Evolutionary conservation across 2,329 filamentous ascomycete species (phyloP).

Genomic region (Laburnicola sp.): DNA sequence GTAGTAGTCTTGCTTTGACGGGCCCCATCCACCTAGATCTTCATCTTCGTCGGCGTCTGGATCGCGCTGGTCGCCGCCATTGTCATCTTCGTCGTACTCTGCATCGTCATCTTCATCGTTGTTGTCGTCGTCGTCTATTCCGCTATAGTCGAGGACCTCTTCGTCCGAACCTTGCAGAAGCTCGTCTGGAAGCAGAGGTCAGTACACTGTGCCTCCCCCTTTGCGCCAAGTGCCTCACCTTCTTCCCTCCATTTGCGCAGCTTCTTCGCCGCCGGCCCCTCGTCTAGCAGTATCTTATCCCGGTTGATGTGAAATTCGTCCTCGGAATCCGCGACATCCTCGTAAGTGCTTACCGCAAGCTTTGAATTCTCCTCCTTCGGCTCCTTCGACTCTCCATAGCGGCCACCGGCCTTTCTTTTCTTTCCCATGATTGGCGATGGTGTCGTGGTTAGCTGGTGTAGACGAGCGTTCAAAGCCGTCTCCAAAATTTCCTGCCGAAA

Average conservation of each 20-base stretch:
- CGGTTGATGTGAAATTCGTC: slow-evolving; percentile 89
- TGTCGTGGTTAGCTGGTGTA: slow-evolving; percentile 9
- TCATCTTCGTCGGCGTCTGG: slow-evolving; percentile 58
- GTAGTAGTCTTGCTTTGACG: slow-evolving; percentile 89
- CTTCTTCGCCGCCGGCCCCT: slow-evolving; percentile 77
- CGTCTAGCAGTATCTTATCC: slow-evolving; percentile 84
- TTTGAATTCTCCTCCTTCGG: slow-evolving; percentile 53
- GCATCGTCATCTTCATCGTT: slow-evolving; percentile 49
- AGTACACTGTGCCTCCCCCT: background rate
- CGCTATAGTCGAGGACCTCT: slow-evolving; percentile 61
- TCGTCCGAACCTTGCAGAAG: slow-evolving; percentile 64
- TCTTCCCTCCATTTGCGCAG: slow-evolving; percentile 71
- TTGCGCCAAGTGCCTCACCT: slow-evolving; percentile 42
- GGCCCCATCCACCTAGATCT: slow-evolving; percentile 77
- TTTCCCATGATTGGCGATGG: slow-evolving; percentile 51
- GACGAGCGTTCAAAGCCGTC: background rate
- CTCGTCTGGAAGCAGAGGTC: slow-evolving; percentile 22
- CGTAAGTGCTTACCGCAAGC: slow-evolving; percentile 63
- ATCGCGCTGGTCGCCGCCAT: slow-evolving; percentile 37
- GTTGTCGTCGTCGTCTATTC: slow-evolving; percentile 53
- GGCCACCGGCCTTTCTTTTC: slow-evolving; percentile 69
- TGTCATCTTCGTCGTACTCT: slow-evolving; percentile 43
- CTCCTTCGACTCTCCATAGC: slow-evolving; percentile 42
- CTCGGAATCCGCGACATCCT: slow-evolving; percentile 90
- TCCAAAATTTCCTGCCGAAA: slow-evolving; percentile 33